Conservation (phyloP, 192 early-diverging fungal species). For the Podila epicladia region DNA sequence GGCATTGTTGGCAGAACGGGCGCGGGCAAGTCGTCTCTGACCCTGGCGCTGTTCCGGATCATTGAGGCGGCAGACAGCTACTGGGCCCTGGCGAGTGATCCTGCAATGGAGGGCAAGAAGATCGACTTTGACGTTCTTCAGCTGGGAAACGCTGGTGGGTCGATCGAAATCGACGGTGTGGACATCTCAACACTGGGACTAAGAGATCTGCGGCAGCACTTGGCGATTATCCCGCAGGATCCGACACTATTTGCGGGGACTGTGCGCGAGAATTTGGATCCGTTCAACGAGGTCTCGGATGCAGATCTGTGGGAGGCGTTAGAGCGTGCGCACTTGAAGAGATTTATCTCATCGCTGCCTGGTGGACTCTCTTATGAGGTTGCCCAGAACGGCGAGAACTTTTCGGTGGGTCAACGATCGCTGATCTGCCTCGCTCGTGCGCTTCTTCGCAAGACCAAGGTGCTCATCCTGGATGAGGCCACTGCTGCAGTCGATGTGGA, state of each 20-base stretch:
- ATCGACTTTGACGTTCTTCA: neutral
- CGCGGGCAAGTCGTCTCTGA: slow-evolving; percentile 58
- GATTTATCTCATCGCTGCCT: slow-evolving; percentile 33
- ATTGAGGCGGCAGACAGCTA: neutral
- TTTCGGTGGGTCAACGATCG: slow-evolving; percentile 57
- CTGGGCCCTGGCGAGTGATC: neutral
- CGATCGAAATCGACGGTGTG: slow-evolving; percentile 79
- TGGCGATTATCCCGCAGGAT: slow-evolving; percentile 89
- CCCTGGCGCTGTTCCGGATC: slow-evolving; percentile 48
- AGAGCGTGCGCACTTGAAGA: slow-evolving; percentile 73
- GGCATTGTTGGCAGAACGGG: slow-evolving; percentile 73
- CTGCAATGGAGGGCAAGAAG: neutral
- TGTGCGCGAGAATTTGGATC: slow-evolving; percentile 88
- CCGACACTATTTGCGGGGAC: slow-evolving; percentile 61
- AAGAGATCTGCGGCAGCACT: slow-evolving; percentile 63
- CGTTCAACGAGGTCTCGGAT: slow-evolving; percentile 81
- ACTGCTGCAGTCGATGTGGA: slow-evolving; percentile 72
- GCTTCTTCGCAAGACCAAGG: slow-evolving; percentile 30
- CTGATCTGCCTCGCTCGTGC: neutral
- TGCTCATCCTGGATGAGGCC: slow-evolving; percentile 91
- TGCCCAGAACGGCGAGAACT: slow-evolving; percentile 73
- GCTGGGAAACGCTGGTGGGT: slow-evolving; percentile 22
- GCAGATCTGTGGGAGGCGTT: slow-evolving; percentile 79
- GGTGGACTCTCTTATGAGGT: slow-evolving; percentile 74
- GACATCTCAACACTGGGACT: slow-evolving; percentile 73